Evolutionary conservation across 345 rosid genomes (phyloP), one percentile per base, ranked within the genome.

Genomic region (Salix arbutifolia): DNA sequence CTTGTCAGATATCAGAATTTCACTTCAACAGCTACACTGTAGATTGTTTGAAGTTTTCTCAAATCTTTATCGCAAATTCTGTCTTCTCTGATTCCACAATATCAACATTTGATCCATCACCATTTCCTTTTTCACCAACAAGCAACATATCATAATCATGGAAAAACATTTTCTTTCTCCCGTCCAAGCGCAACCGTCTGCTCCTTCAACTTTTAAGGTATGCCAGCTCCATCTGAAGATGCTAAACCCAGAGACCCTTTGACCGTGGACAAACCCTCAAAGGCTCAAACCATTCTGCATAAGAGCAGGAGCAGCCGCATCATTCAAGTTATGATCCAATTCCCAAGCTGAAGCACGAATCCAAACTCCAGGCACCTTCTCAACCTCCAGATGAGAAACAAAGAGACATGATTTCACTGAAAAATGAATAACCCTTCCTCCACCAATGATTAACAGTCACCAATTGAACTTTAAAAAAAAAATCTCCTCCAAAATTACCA

Each of bases 271-370:
- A 96, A 30, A 86, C 82, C 77, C 99, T 87, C 85, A 96, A 83
- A 40, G 44, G 44, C 44, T 38, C 42, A 38, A 40, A 33, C 97
- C 99, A 76, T 81, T 91, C 85, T 90, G 96, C 98, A 93, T 96
- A 21, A 92, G 87, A 70, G 91, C 97, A 76, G 97, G 93, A 75
- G 98, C 96, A 50, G 92, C 92, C 0, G 86, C 80, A 14, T 89
- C 97, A 77, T 93, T 93, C 68, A 92, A 83, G 77, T 93, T 93
- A 50, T 86, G 83, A 83, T 96, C 97, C 42, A 91, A 96, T 78
- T 93, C 96, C 98, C 99, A 93, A 61, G 94, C 96, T 14, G 98
- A 97, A 81, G 98, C 98, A 87, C 92, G 92, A 67, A 92, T 92
- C 97, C 98, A 96, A 67, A 92, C 90, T 58, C 88, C 97, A 0